Evolutionary conservation across 176 grass and related monocot species (phyloP).

Genomic region (Oryza rufipogon): DNA sequence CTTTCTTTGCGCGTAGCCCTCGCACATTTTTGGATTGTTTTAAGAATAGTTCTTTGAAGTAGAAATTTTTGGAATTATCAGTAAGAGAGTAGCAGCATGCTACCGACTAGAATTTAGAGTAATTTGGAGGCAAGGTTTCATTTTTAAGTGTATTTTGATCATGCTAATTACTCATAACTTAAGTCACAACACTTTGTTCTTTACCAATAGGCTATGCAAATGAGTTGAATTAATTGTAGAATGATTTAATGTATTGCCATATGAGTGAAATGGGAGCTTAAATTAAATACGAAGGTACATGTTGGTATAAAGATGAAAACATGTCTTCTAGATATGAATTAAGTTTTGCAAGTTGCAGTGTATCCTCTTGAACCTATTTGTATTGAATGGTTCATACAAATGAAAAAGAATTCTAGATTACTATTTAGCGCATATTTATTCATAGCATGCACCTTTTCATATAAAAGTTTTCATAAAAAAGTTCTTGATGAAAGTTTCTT

Average conservation of each 20-base stretch:
- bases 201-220: not conserved
- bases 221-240: not conserved
- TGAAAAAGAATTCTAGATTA: too few relatives aligned
- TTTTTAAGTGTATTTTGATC: too few relatives aligned
- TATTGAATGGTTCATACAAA: not conserved
- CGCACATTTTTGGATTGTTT: not conserved
- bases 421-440: too few relatives aligned
- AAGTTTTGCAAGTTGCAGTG: not conserved
- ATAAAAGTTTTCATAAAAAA: too few relatives aligned
- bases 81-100: too few relatives aligned
- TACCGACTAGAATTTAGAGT: too few relatives aligned
- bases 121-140: too few relatives aligned
- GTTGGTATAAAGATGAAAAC: not conserved
- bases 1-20: conserved; percentile 21
- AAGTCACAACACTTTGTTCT: not conserved
- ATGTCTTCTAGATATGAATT: not conserved
- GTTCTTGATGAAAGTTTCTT: too few relatives aligned
- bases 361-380: not conserved
- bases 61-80: not conserved
- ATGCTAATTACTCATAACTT: not conserved
- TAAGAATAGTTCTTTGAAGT: not conserved
- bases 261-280: not conserved
- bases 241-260: not conserved
- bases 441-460: too few relatives aligned
- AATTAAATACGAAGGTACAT: not conserved